These are phyloP conservation scores for Musa beccarii DNA, from an alignment of 176 grass and related monocot species.

Conservation along the genomic window DNA sequence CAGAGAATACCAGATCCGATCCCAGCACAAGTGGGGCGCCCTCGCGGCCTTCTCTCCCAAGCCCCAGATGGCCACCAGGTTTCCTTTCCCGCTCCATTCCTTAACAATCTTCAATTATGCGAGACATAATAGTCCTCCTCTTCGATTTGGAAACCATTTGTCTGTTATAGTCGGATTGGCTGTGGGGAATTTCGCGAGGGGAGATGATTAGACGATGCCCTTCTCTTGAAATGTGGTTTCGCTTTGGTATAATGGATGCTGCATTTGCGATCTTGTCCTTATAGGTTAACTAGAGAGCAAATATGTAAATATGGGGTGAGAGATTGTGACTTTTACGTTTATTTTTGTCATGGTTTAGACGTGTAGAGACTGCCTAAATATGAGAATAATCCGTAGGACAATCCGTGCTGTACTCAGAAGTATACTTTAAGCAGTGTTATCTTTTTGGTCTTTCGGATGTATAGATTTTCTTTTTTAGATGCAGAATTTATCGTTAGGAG, in stretches of 20 bases:
- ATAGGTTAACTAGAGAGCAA: too few species aligned
- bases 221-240: background rate
- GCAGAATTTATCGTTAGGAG: too few species aligned
- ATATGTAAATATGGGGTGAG: too few species aligned
- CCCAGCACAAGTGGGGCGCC: constrained; percentile 48
- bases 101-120: background rate
- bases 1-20: constrained; percentile 89
- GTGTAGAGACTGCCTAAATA: too few species aligned
- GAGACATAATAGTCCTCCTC: background rate
- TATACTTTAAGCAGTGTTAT: too few species aligned
- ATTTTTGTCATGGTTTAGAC: too few species aligned
- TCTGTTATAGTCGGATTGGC: background rate
- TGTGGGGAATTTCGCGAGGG: background rate
- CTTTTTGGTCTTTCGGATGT: too few species aligned
- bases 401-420: too few species aligned
- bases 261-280: background rate
- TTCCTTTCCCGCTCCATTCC: background rate
- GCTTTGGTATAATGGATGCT: background rate
- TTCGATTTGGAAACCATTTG: background rate
- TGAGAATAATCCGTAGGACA: too few species aligned
- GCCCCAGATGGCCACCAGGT: constrained; percentile 74
- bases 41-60: constrained; percentile 69
- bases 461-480: too few species aligned
- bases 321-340: too few species aligned
- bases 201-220: background rate